Evolutionary conservation across 2,329 filamentous ascomycete species (phyloP).

Genomic region (Penicillium sp.): DNA sequence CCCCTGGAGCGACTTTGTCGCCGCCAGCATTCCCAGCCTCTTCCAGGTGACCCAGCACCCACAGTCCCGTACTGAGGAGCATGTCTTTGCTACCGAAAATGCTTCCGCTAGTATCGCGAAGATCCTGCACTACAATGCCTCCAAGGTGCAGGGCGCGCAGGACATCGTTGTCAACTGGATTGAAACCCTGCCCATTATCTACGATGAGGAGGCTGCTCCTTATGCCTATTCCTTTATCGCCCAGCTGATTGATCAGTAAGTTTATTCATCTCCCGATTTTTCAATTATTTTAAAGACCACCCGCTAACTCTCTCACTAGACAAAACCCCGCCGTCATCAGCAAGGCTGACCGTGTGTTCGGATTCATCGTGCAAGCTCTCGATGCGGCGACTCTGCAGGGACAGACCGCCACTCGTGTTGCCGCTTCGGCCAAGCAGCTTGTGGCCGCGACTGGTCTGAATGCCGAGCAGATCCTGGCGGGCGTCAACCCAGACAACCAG

Average conservation of each 20-base stretch:
- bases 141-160: conserved; percentile 75
- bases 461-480: conserved; percentile 73
- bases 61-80: conserved; percentile 85
- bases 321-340: conserved; percentile 80
- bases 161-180: conserved; percentile 84
- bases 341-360: conserved; percentile 81
- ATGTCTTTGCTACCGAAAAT: conserved; percentile 97
- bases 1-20: conserved; percentile 85
- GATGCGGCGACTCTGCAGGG: conserved; percentile 90
- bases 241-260: conserved; percentile 92
- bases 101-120: conserved; percentile 96
- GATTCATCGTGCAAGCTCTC: conserved; percentile 82
- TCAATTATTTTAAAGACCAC: neutral
- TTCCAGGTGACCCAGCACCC: conserved; percentile 83
- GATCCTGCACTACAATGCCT: conserved; percentile 86
- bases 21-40: conserved; percentile 75
- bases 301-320: conserved; percentile 53
- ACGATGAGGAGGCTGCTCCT: conserved; percentile 95
- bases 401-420: conserved; percentile 76
- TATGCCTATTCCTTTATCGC: conserved; percentile 93
- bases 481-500: conserved; percentile 79
- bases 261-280: conserved; percentile 33
- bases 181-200: conserved; percentile 85
- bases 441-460: conserved; percentile 75
- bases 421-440: conserved; percentile 76